Evolutionary conservation across 345 rosid genomes (phyloP).

Genomic region (Populus simonii): DNA sequence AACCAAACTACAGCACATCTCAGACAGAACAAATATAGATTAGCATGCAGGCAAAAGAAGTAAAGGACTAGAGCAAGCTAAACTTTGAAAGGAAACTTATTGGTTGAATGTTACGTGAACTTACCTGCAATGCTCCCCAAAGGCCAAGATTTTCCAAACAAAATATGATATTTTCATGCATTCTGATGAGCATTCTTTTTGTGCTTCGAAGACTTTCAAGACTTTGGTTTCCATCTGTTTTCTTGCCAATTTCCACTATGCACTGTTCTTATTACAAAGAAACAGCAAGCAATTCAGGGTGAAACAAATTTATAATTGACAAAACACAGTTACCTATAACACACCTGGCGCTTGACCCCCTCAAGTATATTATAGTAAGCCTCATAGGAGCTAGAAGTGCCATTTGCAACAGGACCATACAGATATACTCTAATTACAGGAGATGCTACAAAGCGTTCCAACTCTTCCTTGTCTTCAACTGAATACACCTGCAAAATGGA

Average conservation of each 20-base stretch:
- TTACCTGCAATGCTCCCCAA: conserved; percentile 78
- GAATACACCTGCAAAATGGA: conserved; percentile 59
- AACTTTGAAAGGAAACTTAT: conserved; percentile 2
- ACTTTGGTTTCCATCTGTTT: conserved; percentile 43
- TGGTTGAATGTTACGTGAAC: conserved; percentile 19
- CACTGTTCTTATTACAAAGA: conserved; percentile 56
- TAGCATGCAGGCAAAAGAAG: neutral
- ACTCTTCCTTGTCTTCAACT: conserved; percentile 59
- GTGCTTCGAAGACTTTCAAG: conserved; percentile 46
- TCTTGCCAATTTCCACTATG: conserved; percentile 45
- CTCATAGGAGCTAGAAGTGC: conserved; percentile 29
- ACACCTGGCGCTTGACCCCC: conserved; percentile 60
- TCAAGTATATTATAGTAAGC: conserved; percentile 37
- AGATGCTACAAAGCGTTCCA: conserved; percentile 63
- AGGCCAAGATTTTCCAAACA: conserved; percentile 73
- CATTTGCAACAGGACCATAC: conserved; percentile 46
- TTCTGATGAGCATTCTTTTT: conserved; percentile 50
- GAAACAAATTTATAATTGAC: conserved; percentile 13
- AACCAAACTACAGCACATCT: neutral
- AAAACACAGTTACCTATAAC: conserved; percentile 13
- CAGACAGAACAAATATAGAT: neutral
- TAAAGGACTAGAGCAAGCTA: neutral
- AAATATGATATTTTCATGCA: conserved; percentile 65
- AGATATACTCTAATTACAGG: conserved; percentile 61
- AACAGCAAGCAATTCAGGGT: conserved; percentile 21